Conservation (phyloP, 1,284 basidiomycete genomes). For the Cryptococcus sp. region DNA sequence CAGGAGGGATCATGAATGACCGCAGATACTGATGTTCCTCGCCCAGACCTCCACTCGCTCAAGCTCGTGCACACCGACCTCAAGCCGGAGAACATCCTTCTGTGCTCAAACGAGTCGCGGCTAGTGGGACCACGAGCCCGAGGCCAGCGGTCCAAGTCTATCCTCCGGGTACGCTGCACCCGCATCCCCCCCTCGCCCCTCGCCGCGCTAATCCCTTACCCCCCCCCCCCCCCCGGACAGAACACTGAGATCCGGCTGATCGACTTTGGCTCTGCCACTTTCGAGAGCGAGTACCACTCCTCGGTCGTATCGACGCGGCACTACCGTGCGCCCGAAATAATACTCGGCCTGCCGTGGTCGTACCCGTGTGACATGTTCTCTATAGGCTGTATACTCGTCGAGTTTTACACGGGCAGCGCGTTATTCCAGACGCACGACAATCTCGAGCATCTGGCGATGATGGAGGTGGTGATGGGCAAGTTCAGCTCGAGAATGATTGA, state of each 20-base stretch:
- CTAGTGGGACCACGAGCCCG: conserved; percentile 34
- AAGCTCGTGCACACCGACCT: conserved; percentile 96
- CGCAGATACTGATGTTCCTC: conserved; percentile 1
- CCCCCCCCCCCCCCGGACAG: conserved; percentile 3
- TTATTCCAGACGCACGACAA: conserved; percentile 99
- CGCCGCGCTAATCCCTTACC: too few relatives aligned
- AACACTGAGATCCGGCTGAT: conserved; percentile 94
- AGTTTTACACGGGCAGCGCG: conserved; percentile 96
- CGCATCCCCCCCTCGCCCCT: background rate
- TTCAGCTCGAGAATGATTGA: conserved; percentile 77
- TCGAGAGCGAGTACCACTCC: conserved; percentile 97
- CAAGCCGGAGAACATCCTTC: conserved; percentile 96
- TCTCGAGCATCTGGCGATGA: conserved; percentile 98
- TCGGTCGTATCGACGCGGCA: conserved; percentile 96
- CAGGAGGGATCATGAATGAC: conserved; percentile 1
- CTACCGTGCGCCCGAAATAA: conserved; percentile 98
- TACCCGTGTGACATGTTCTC: conserved; percentile 99
- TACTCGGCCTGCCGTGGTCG: conserved; percentile 94
- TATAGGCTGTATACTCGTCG: conserved; percentile 96
- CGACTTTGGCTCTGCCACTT: conserved; percentile 96
- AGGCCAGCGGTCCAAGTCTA: conserved; percentile 20
- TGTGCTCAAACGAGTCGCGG: conserved; percentile 76
- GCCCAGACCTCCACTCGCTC: conserved; percentile 84
- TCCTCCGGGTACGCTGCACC: conserved; percentile 14
- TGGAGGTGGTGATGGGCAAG: conserved; percentile 98